Percentiles rank a stretch among this genome's conserved stretches.
Evolutionary conservation across 108 stramenopile species (phyloP).

Genomic region (Cyclostephanos invisitatus): DNA sequence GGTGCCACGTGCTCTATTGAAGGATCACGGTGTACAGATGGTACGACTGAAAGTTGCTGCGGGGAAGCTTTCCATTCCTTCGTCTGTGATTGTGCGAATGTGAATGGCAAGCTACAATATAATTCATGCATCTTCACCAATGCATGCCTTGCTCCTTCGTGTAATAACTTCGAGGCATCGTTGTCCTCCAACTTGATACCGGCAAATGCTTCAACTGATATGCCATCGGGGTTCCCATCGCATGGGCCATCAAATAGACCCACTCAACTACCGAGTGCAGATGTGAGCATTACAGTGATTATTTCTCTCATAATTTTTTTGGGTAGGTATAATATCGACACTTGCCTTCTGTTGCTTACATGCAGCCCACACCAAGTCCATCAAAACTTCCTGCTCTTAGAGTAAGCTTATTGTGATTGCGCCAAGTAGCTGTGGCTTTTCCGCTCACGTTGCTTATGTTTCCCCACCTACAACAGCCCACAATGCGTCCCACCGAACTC

Average conservation of each 20-base stretch:
- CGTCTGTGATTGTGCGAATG: slow-evolving; percentile 14
- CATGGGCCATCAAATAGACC: neutral
- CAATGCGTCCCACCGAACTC: neutral
- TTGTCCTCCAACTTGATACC: neutral
- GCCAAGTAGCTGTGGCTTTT: neutral
- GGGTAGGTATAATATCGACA: neutral
- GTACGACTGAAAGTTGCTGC: slow-evolving; percentile 18
- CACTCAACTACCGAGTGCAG: neutral
- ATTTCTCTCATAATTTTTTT: neutral
- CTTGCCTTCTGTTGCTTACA: neutral
- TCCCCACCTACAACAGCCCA: slow-evolving; percentile 3
- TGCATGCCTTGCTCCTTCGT: slow-evolving; percentile 12
- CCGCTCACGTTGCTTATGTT: slow-evolving; percentile 2
- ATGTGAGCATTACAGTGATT: slow-evolving; percentile 2
- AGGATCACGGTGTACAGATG: slow-evolving; percentile 10
- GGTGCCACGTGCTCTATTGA: slow-evolving; percentile 9
- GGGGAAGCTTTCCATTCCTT: slow-evolving; percentile 21
- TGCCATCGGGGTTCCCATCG: neutral
- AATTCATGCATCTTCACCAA: slow-evolving; percentile 8
- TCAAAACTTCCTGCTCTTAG: neutral
- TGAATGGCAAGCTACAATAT: slow-evolving; percentile 3
- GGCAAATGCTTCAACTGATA: neutral
- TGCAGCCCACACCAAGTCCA: slow-evolving; percentile 8
- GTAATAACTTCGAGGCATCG: neutral
- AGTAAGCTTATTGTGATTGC: neutral